These are phyloP conservation scores for Teunomyces barrocoloradensis DNA, from an alignment of 805 yeast species.

Conservation along the genomic window DNA sequence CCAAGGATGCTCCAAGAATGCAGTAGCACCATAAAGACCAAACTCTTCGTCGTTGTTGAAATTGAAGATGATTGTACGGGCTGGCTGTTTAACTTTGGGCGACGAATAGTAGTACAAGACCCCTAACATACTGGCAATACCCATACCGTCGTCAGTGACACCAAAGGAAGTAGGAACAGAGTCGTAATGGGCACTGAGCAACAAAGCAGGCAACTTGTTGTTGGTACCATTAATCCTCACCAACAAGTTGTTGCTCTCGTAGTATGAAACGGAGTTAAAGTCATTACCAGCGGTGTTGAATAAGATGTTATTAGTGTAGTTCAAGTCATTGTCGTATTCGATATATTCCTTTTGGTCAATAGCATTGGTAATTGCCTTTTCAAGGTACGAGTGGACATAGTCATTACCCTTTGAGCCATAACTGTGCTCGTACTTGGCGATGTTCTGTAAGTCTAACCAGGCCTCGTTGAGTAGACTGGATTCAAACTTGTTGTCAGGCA, in stretches of 20 bases:
- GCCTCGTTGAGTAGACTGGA: slow-evolving; percentile 36
- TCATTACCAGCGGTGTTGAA: slow-evolving; percentile 48
- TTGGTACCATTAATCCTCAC: slow-evolving; percentile 70
- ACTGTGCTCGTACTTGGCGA: slow-evolving; percentile 71
- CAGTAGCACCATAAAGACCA: slow-evolving; percentile 78
- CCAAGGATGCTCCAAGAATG: slow-evolving; percentile 76
- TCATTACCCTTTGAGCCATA: slow-evolving; percentile 77
- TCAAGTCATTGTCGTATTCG: slow-evolving; percentile 41
- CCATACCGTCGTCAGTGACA: slow-evolving; percentile 90
- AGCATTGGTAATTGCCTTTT: slow-evolving; percentile 34
- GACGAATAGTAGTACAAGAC: slow-evolving; percentile 49
- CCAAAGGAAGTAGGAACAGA: slow-evolving; percentile 86
- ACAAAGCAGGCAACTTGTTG: slow-evolving; percentile 57
- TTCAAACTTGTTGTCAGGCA: slow-evolving; percentile 44
- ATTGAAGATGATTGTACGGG: slow-evolving; percentile 73
- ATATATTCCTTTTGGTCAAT: slow-evolving; percentile 21
- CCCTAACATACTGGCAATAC: slow-evolving; percentile 78
- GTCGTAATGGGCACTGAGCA: slow-evolving; percentile 85
- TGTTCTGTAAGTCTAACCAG: slow-evolving; percentile 72
- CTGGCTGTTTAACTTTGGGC: slow-evolving; percentile 47
- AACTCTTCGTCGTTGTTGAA: slow-evolving; percentile 90
- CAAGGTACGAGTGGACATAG: slow-evolving; percentile 66
- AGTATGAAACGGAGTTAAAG: slow-evolving; percentile 57
- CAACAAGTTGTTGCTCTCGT: slow-evolving; percentile 77
- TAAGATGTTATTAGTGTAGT: slow-evolving; percentile 45